These are phyloP conservation scores for Eimeria tenella DNA, from an alignment of 169 alveolate species.

Conservation along the genomic window DNA sequence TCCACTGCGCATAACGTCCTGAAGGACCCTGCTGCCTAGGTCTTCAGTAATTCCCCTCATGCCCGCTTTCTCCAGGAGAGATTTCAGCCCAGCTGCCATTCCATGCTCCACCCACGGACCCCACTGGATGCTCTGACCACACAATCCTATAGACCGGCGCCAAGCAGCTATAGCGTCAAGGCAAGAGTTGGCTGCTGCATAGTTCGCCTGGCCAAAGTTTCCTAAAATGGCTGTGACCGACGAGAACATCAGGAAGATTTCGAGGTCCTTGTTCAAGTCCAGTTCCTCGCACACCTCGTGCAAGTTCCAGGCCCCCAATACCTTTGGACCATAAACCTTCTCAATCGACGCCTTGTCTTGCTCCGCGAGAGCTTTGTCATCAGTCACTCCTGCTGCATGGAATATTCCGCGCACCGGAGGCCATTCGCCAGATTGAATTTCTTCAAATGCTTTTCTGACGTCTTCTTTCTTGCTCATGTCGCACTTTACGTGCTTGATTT, in stretches of 20 bases:
- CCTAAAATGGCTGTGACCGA: constrained; percentile 86
- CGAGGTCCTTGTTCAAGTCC: constrained; percentile 76
- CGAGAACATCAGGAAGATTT: constrained; percentile 83
- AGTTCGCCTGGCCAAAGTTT: constrained; percentile 86
- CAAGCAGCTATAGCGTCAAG: constrained; percentile 82
- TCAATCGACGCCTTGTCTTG: constrained; percentile 80
- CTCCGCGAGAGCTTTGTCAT: constrained; percentile 79
- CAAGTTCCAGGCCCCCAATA: constrained; percentile 86
- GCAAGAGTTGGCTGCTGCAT: constrained; percentile 87
- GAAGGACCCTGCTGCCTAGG: constrained; percentile 83
- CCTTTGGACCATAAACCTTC: constrained; percentile 85
- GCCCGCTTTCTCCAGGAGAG: constrained; percentile 84
- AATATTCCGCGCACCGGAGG: constrained; percentile 80
- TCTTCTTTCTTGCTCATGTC: constrained; percentile 71
- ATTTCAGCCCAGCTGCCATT: constrained; percentile 80
- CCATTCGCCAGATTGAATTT: constrained; percentile 26
- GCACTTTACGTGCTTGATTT: constrained; percentile 34
- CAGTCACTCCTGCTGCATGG: constrained; percentile 87
- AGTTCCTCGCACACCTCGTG: constrained; percentile 81
- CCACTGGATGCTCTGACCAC: constrained; percentile 86
- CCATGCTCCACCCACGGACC: constrained; percentile 88
- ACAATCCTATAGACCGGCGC: constrained; percentile 82
- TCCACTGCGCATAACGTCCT: constrained; percentile 75
- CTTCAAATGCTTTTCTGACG: constrained; percentile 18
- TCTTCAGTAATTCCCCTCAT: constrained; percentile 85